phyloP scores from a whole-genome alignment of 495 filamentous ascomycete species.

The Monascus purpureus region DNA sequence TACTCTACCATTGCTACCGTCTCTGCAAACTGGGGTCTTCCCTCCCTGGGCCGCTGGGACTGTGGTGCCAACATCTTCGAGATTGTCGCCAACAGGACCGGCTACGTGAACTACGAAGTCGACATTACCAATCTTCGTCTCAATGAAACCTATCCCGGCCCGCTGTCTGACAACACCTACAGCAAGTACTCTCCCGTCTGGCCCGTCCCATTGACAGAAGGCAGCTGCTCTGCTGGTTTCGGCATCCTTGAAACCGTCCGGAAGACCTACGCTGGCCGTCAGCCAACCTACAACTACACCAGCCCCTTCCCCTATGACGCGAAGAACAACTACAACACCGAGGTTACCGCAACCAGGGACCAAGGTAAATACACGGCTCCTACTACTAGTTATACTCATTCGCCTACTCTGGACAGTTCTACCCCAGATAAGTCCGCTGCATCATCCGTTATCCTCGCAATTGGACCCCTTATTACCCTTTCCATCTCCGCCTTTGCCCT shows the following conservation, averaged over 20 bases:
- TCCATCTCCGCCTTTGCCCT: no score
- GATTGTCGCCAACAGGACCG: slow-evolving; percentile 42
- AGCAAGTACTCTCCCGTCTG: slow-evolving; percentile 22
- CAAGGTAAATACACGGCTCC: no score
- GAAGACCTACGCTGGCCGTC: slow-evolving; percentile 18
- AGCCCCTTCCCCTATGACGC: slow-evolving; percentile 28
- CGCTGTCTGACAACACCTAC: slow-evolving; percentile 21
- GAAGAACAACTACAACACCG: slow-evolving; percentile 16
- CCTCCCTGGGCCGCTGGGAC: slow-evolving; percentile 56
- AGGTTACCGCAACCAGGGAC: slow-evolving; percentile 19
- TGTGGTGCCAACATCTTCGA: slow-evolving; percentile 56
- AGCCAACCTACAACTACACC: slow-evolving; percentile 29
- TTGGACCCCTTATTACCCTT: no score
- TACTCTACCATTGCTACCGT: slow-evolving; percentile 54
- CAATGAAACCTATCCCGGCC: slow-evolving; percentile 36
- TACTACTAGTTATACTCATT: no score
- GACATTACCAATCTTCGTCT: slow-evolving; percentile 26
- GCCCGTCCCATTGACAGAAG: slow-evolving; percentile 27
- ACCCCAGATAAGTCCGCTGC: no score
- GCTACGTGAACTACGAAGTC: slow-evolving; percentile 39
- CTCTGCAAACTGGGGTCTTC: slow-evolving; percentile 53
- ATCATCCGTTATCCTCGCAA: no score
- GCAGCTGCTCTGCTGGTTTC: slow-evolving; percentile 30
- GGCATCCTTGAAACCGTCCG: slow-evolving; percentile 30
- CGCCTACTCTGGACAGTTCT: no score